These are phyloP conservation scores for Cystobasidium ongulense DNA, from an alignment of 768 basidiomycete genomes.

Conservation along the genomic window DNA sequence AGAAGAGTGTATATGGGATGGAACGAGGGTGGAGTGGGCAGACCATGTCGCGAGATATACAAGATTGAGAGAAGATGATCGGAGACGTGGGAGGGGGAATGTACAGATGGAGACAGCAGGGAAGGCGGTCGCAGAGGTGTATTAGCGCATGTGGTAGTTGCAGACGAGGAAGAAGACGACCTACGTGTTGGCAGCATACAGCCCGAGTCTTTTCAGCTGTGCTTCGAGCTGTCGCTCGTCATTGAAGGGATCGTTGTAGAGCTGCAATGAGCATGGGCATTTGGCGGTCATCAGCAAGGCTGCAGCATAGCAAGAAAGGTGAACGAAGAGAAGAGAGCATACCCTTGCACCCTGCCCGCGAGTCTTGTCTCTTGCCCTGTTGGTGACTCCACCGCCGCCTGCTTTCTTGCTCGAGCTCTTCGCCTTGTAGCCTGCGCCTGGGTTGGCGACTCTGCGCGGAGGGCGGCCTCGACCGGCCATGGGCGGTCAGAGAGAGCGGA, in stretches of 20 bases:
- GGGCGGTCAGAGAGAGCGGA: background rate
- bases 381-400: background rate
- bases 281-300: background rate
- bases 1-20: too few species aligned
- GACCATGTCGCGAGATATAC: background rate
- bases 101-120: background rate
- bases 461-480: background rate
- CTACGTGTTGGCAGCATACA: constrained; percentile 77
- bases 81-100: background rate
- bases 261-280: constrained; percentile 11
- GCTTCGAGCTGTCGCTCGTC: constrained; percentile 50
- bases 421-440: background rate
- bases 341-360: constrained; percentile 2
- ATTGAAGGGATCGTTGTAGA: constrained; percentile 35
- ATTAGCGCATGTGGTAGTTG: background rate
- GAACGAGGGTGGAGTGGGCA: background rate
- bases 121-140: background rate
- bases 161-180: constrained; percentile 46
- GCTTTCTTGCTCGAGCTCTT: background rate
- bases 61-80: background rate
- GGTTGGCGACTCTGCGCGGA: background rate
- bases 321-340: background rate
- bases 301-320: background rate
- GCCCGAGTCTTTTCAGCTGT: constrained; percentile 67
- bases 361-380: constrained; percentile 23